phyloP scores from a whole-genome alignment of 768 basidiomycete species.

The Agaricus bisporus region DNA sequence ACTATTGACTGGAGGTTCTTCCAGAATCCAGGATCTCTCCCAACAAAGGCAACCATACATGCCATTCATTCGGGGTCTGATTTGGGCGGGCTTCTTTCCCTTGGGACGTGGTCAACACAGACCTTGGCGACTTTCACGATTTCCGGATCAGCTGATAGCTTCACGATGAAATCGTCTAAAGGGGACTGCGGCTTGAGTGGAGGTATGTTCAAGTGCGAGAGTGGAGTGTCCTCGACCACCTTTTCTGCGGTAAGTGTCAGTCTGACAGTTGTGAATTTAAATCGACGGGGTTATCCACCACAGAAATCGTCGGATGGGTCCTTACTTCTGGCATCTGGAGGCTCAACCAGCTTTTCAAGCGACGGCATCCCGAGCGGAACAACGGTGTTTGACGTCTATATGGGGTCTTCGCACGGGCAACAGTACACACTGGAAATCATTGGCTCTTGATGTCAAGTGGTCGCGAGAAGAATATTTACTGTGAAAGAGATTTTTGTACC shows the following conservation, averaged over 20 bases:
- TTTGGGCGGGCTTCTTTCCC: constrained; percentile 47
- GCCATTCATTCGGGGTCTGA: constrained; percentile 29
- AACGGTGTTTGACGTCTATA: constrained; percentile 33
- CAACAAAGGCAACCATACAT: constrained; percentile 39
- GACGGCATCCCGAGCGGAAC: constrained; percentile 45
- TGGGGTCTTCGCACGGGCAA: constrained; percentile 26
- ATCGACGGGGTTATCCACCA: neutral
- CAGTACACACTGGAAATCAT: constrained; percentile 35
- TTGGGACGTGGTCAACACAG: constrained; percentile 57
- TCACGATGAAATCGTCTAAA: constrained; percentile 55
- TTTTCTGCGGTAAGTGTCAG: constrained; percentile 45
- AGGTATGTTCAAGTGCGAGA: constrained; percentile 45
- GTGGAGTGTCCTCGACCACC: constrained; percentile 36
- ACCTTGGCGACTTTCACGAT: constrained; percentile 51
- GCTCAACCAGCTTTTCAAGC: constrained; percentile 45
- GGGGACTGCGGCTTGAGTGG: constrained; percentile 47
- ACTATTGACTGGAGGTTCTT: neutral
- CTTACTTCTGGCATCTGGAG: constrained; percentile 42
- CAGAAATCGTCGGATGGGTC: constrained; percentile 42
- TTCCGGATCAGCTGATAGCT: constrained; percentile 40
- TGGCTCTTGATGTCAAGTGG: constrained; percentile 18
- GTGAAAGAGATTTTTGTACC: too few species aligned
- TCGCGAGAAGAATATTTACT: too few species aligned
- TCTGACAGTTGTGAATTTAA: constrained; percentile 3
- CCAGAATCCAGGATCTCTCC: constrained; percentile 26